Evolutionary conservation across 2,329 filamentous ascomycete species (phyloP), one percentile per base, ranked within the genome.

Genomic region (Diaporthe eres): DNA sequence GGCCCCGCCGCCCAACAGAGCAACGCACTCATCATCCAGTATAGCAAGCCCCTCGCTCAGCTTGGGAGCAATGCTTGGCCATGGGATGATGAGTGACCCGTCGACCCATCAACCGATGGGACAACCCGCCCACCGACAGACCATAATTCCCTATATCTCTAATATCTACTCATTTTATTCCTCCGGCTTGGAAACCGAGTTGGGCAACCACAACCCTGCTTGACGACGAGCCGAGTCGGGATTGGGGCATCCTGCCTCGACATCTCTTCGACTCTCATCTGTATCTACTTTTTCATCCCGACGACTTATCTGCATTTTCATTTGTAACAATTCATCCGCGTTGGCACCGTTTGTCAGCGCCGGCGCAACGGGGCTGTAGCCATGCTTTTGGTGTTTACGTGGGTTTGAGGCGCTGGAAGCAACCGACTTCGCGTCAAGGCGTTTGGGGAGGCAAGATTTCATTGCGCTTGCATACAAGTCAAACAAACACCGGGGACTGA

Each of bases 261-360:
- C 31, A 37, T 44, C 39, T 53, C 37, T 37, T 68, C 58, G 22
- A 67, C 51, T 72, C 58, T 58, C 75, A 71, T 75, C 68, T 75
- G 70, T 77, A 74, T 61, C 63, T 75, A 75, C 49, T 57, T 42
- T 75, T 51, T 55, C 37, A 71, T 55, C 39, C 49, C 25, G 61
- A 57, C 73, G 49, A 74, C 55, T 67, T 74, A 71, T 39, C 57
- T 53, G 70, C 63, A 73, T 65, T 60, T 73, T 53, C 63, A 47
- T 77, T 75, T 77, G 76, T 77, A 44, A 70, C 63, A 74, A 71
- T 47, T 67, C 49, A 77, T 71, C 34, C 58, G 47, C 61, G 71
- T 73, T 65, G 71, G 31, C 71, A 42, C 22, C 22, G 44, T 74
- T 39, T n/a, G 44, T 61, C 71, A 55, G 73, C 55, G 63, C 55